Evolutionary conservation across 1,284 basidiomycete species (phyloP), one percentile per base, ranked within the genome.

Genomic region (Coniophora puteana): DNA sequence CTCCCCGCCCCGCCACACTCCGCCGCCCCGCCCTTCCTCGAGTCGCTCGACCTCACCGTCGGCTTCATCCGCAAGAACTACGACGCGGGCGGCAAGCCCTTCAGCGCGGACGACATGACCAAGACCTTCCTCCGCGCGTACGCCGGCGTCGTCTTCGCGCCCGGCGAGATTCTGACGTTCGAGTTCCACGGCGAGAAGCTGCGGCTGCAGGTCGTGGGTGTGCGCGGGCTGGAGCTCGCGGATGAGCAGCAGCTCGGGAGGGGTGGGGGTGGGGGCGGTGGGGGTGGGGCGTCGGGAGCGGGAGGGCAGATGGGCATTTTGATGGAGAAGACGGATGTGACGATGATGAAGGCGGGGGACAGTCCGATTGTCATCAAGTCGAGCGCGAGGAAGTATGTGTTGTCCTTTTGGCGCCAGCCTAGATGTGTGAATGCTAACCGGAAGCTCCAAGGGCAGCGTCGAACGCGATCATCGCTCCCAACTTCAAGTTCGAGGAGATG

Each of bases 401-500:
- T 18, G 31, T 24, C 36, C n/a, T n/a, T n/a, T n/a, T n/a, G 18
- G 27, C 4, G 2, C 8, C 12, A 17, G n/a, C 4, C 16, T 11
- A 1, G 4, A 5, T 6, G 13, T 29, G 33, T 18, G 6, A 8
- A 31, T 14, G 13, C 21, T 54, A 11, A 58, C 35, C 3, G 3
- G 21, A 1, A 13, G 3, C n/a, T 39, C 12, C 7, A 17, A 92
- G 90, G 55, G 81, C 91, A 1, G 83, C 93, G 4, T 82, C 93
- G 11, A 99, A 98, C 60, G 93, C 95, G 0, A 97, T 99, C 54
- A 75, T 99, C 8, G 87, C 93, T 1, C 93, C 96, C 3, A 98
- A 98, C 69, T 99, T 99, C 80, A 98, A 96, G 66, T 99, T 99
- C 52, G 91, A 97, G 61, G 96, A 99, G 63, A 99, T 99, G 95